Evolutionary conservation across 495 filamentous ascomycete genomes (phyloP), one percentile per base, ranked within the genome.

Genomic region (Parathielavia hyrcaniae): DNA sequence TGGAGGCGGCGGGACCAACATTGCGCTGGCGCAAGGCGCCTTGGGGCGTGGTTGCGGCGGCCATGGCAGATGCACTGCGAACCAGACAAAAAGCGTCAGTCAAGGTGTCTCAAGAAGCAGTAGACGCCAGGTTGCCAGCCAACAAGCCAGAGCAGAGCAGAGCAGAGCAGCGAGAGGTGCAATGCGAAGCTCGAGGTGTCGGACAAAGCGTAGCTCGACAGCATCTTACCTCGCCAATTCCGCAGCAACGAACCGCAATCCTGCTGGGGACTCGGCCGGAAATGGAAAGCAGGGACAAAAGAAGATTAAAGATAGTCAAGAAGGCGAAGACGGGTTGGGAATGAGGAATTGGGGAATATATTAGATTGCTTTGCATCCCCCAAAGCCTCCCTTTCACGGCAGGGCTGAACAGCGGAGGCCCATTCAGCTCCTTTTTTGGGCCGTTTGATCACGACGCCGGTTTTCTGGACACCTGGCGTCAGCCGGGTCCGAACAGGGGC

Each of bases 21-120:
- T 77, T 79, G 58, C 79, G 71, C 69, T 81, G 79, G 64, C 80
- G 78, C 68, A 81, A 64, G 65, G 74, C 75, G 62, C 77, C 76
- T 64, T 77, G 74, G 52, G 75, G 73, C 55, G 73, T 66, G 54
- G 73, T 55, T 20, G 55, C 36, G 23, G 58, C 55, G 47, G 67
- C 68, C 75, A 77, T 79, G 63, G 36, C 61, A 65, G 65, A 63
- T 57, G 64, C 52, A 45, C 53, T 55, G 52, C 5, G 19, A 38
- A 34, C 16, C 9, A 40, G 22, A 5, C 17, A 30, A 32, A 22
- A 8, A n/a, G n/a, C 6, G 41, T 58, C 40, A 53, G 50, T 23
- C 40, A 19, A 14, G 8, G 7, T n/a, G 44, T 55, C 7, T 30
- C 41, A 23, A 32, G 32, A 38, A 12, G 4, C 17, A 39, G 17